A percentile compares a stretch with the other conserved stretches of the same genome.
Conservation (phyloP, 208 protist genomes). For the Acanthamoeba lenticulata region DNA sequence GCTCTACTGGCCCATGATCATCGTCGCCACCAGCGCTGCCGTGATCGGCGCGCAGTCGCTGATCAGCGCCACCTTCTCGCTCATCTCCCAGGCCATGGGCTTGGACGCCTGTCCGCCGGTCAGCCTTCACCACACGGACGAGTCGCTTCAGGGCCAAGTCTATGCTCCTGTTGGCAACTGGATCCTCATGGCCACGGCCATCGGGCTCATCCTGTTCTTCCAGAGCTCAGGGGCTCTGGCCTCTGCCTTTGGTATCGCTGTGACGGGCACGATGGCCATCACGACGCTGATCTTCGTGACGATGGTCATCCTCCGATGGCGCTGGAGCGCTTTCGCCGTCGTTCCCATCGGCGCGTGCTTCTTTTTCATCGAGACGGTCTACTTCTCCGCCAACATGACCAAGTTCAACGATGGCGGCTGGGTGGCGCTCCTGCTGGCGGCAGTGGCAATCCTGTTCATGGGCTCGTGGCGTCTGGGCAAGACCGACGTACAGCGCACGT, state of each 20-base stretch:
- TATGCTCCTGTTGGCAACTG: background rate
- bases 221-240: background rate
- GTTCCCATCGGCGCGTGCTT: background rate
- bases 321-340: background rate
- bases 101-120: background rate
- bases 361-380: slow-evolving; percentile 25
- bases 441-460: background rate
- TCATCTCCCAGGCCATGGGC: slow-evolving; percentile 1
- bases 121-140: background rate
- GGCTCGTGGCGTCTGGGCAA: background rate
- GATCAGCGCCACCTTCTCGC: slow-evolving; percentile 50
- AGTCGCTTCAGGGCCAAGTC: background rate
- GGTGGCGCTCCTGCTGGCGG: slow-evolving; percentile 1
- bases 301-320: background rate
- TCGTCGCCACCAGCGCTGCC: background rate
- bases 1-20: background rate
- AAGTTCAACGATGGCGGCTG: slow-evolving; percentile 5
- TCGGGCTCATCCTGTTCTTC: slow-evolving; percentile 30
- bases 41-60: background rate
- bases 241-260: background rate
- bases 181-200: background rate
- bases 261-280: slow-evolving; percentile 39
- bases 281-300: slow-evolving; percentile 19
- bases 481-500: background rate
- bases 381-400: slow-evolving; percentile 2